phyloP scores from a whole-genome alignment of 2,329 filamentous ascomycete genomes.

The Cladosporium sp. region DNA sequence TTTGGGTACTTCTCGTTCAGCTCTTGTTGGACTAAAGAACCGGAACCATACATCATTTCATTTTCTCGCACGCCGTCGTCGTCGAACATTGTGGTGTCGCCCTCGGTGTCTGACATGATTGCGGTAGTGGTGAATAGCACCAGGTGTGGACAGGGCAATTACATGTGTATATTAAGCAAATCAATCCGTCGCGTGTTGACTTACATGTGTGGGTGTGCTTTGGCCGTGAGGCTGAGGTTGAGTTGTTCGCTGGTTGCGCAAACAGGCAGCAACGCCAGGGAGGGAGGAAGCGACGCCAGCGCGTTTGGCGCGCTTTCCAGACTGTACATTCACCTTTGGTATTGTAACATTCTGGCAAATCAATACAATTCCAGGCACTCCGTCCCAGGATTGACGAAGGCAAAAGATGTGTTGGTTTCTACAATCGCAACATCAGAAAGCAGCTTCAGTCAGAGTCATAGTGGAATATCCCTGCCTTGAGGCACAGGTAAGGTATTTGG shows the following conservation, averaged over 20 bases:
- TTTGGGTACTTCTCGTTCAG: slow-evolving; percentile 69
- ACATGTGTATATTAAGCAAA: neutral
- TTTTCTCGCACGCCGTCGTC: slow-evolving; percentile 50
- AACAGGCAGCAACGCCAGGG: neutral
- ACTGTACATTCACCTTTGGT: neutral
- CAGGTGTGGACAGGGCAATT: neutral
- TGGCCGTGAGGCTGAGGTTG: neutral
- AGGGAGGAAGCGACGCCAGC: neutral
- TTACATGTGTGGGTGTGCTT: neutral
- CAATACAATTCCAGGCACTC: too few relatives aligned
- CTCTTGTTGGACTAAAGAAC: slow-evolving; percentile 47
- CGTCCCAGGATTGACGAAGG: too few relatives aligned
- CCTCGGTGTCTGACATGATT: slow-evolving; percentile 21
- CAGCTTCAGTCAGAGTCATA: neutral
- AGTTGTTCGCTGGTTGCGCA: neutral
- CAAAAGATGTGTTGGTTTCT: neutral
- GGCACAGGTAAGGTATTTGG: too few relatives aligned
- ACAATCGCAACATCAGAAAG: neutral
- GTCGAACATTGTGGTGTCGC: slow-evolving; percentile 38
- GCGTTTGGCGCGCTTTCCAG: neutral
- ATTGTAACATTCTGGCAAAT: neutral
- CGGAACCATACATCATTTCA: slow-evolving; percentile 52
- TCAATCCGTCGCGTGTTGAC: neutral
- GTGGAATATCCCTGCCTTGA: too few relatives aligned
- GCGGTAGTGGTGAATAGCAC: neutral